Conservation (phyloP, 768 basidiomycete species). For the Macrolepiota fuliginosa region DNA sequence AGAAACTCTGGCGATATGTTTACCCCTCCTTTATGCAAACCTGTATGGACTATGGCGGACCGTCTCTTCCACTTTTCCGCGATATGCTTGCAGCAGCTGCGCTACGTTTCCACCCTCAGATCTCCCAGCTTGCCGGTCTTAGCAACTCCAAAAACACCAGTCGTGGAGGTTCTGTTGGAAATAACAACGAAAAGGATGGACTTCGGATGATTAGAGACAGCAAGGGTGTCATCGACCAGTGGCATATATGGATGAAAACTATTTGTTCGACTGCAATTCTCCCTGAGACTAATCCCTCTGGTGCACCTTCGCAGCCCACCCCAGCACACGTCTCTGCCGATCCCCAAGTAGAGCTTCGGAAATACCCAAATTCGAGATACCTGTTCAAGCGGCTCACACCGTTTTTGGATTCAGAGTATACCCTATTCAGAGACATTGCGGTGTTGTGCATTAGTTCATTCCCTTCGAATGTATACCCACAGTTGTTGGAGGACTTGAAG, state of each 20-base stretch:
- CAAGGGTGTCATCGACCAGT: slow-evolving; percentile 64
- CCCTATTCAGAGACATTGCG: slow-evolving; percentile 79
- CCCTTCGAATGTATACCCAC: slow-evolving; percentile 71
- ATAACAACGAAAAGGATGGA: slow-evolving; percentile 51
- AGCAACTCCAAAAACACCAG: slow-evolving; percentile 30
- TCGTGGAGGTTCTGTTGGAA: slow-evolving; percentile 44
- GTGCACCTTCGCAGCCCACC: slow-evolving; percentile 48
- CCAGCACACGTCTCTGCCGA: slow-evolving; percentile 30
- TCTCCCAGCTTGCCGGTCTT: slow-evolving; percentile 73
- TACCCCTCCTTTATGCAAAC: slow-evolving; percentile 64
- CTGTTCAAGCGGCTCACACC: slow-evolving; percentile 84
- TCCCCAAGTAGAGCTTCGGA: slow-evolving; percentile 74
- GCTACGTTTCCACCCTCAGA: slow-evolving; percentile 66
- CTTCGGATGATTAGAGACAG: slow-evolving; percentile 54
- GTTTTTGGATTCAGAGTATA: slow-evolving; percentile 84
- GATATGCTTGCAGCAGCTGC: slow-evolving; percentile 67
- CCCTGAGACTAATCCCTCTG: slow-evolving; percentile 65
- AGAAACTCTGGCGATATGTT: slow-evolving; percentile 70
- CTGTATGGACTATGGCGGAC: slow-evolving; percentile 47
- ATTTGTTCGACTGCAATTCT: slow-evolving; percentile 80
- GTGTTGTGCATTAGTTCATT: slow-evolving; percentile 89
- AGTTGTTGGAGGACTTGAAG: slow-evolving; percentile 81
- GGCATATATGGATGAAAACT: slow-evolving; percentile 81
- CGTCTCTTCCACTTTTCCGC: slow-evolving; percentile 50
- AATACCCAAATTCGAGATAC: slow-evolving; percentile 77